Evolutionary conservation across 1,284 basidiomycete genomes (phyloP).

Genomic region (Leccinum brunneo-olivaceum): DNA sequence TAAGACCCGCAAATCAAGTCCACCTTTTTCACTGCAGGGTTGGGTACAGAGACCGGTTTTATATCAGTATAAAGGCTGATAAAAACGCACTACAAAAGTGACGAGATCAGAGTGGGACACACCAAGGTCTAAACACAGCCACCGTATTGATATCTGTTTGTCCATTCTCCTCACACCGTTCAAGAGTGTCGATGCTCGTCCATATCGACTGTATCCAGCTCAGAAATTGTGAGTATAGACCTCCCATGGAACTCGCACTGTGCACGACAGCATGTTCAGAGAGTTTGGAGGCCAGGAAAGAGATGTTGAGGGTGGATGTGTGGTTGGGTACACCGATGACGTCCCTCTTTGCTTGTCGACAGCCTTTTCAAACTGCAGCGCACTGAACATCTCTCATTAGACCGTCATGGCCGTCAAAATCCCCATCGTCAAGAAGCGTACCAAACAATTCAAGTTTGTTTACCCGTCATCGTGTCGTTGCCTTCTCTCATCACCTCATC

Average conservation of each 20-base stretch:
- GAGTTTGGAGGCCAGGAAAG: neutral
- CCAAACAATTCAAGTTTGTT: slow-evolving; percentile 87
- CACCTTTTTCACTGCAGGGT: too few relatives aligned
- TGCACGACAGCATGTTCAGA: neutral
- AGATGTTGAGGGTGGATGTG: slow-evolving; percentile 29
- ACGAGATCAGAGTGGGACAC: too few relatives aligned
- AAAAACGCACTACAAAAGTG: too few relatives aligned
- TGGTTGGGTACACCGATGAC: slow-evolving; percentile 24
- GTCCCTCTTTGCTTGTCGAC: slow-evolving; percentile 3
- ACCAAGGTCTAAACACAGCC: slow-evolving; percentile 26
- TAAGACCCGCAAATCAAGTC: slow-evolving; percentile 4
- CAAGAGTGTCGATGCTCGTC: slow-evolving; percentile 3
- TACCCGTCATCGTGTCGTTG: neutral
- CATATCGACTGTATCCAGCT: slow-evolving; percentile 29
- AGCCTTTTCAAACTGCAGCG: neutral
- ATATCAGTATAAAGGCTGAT: neutral
- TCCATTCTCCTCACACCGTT: neutral
- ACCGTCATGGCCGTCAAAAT: slow-evolving; percentile 77
- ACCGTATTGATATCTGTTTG: slow-evolving; percentile 28
- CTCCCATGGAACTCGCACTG: neutral
- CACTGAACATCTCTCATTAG: slow-evolving; percentile 30
- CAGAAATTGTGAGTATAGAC: slow-evolving; percentile 35
- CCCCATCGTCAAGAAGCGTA: slow-evolving; percentile 94
- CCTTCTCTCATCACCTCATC: slow-evolving; percentile 17
- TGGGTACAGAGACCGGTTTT: slow-evolving; percentile 12